A percentile compares a stretch with the other conserved stretches of the same genome.
Evolutionary conservation across 192 early-diverging fungal species (phyloP).

Genomic region (Coemansia sp.): DNA sequence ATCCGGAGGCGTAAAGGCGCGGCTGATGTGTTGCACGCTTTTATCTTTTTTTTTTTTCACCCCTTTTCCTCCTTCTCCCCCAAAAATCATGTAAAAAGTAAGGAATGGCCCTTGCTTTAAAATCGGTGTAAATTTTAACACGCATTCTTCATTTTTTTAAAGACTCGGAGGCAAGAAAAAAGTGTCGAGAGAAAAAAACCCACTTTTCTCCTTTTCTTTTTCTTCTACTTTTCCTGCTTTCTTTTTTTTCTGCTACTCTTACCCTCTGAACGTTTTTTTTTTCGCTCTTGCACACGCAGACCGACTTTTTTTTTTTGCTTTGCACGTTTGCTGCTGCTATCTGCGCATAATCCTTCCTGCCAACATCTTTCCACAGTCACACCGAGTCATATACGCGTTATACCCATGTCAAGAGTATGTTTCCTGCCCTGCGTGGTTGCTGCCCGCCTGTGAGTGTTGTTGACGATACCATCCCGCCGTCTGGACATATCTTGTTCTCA

Average conservation of each 20-base stretch:
- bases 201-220: conserved; percentile 15
- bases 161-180: not conserved
- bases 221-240: conserved; percentile 9
- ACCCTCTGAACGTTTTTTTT: not conserved
- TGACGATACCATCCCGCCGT: not conserved
- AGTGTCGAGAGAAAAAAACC: conserved; percentile 2
- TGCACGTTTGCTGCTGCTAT: not conserved
- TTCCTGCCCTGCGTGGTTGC: not conserved
- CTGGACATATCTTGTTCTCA: not conserved
- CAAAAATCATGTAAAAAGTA: conserved; percentile 19
- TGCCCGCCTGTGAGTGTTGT: not conserved
- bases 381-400: not conserved
- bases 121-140: not conserved
- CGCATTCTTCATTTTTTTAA: conserved; percentile 2
- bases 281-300: not conserved
- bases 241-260: conserved; percentile 17
- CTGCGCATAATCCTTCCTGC: not conserved
- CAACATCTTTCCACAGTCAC: not conserved
- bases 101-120: conserved; percentile 7
- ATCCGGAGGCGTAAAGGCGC: not conserved
- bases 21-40: not conserved
- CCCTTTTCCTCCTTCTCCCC: conserved; percentile 1
- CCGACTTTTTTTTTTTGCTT: not conserved
- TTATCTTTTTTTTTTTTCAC: too few relatives aligned
- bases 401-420: conserved; percentile 24